Conservation (phyloP, 140 eudicot genomes). For the Senecio squalidus region DNA sequence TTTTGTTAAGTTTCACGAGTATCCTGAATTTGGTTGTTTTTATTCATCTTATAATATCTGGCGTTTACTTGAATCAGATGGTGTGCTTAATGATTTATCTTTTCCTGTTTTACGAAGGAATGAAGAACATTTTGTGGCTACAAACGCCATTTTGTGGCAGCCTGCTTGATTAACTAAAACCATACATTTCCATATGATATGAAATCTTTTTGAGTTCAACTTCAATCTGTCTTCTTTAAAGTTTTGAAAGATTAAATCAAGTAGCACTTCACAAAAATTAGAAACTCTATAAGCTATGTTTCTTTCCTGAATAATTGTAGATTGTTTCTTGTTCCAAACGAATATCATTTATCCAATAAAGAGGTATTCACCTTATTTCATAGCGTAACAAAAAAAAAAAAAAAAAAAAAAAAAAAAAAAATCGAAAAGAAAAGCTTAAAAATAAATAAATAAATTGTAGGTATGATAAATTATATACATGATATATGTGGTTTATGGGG, state of each 20-base stretch:
- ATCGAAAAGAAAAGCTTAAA: no score
- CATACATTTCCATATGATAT: not conserved
- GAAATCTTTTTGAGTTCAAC: not conserved
- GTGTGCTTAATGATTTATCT: not conserved
- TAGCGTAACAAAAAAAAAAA: no score
- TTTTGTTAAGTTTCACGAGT: not conserved
- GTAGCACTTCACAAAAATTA: not conserved
- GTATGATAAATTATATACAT: no score
- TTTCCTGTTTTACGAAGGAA: not conserved
- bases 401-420: no score
- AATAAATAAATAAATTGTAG: no score
- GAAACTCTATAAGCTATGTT: not conserved
- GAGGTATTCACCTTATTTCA: no score
- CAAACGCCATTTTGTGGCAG: not conserved
- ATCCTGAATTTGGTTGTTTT: not conserved
- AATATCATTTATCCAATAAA: not conserved
- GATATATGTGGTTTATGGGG: no score
- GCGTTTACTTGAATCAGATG: not conserved
- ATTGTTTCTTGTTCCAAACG: not conserved
- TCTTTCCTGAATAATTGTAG: no score
- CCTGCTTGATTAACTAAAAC: not conserved
- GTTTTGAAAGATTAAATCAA: not conserved
- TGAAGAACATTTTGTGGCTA: no score
- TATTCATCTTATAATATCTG: not conserved
- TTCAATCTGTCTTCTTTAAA: not conserved